Evolutionary conservation across 495 filamentous ascomycete species (phyloP).

Genomic region (Apodospora peruviana): DNA sequence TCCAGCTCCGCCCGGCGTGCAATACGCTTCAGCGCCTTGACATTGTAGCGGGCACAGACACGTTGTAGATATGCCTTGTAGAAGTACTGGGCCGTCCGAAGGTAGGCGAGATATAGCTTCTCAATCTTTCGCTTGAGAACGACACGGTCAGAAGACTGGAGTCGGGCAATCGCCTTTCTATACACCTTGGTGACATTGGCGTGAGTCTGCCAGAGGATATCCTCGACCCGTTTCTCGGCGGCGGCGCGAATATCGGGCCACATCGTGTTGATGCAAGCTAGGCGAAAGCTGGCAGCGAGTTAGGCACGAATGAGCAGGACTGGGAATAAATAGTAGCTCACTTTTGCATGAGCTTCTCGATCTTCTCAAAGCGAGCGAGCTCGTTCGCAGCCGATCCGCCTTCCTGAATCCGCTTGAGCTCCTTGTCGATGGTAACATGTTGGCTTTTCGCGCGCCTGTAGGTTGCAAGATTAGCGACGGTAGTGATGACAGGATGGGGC

Average conservation of each 20-base stretch:
- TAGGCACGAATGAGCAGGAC: too few species aligned
- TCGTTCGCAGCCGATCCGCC: constrained; percentile 43
- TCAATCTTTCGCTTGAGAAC: constrained; percentile 75
- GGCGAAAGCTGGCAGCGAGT: constrained; percentile 53
- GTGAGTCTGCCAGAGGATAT: constrained; percentile 73
- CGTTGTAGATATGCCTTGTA: constrained; percentile 81
- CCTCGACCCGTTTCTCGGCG: constrained; percentile 55
- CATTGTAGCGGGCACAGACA: constrained; percentile 65
- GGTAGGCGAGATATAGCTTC: constrained; percentile 73
- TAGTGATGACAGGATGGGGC: background rate
- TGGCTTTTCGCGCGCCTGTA: constrained; percentile 21
- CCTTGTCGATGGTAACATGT: constrained; percentile 19
- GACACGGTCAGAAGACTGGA: constrained; percentile 48
- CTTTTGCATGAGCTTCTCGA: constrained; percentile 55
- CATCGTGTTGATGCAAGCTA: constrained; percentile 63
- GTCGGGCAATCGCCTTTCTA: constrained; percentile 50
- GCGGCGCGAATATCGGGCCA: constrained; percentile 71
- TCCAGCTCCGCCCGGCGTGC: constrained; percentile 62
- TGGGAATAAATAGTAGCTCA: too few species aligned
- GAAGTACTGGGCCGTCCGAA: constrained; percentile 80
- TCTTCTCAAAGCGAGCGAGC: constrained; percentile 47
- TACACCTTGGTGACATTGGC: constrained; percentile 70
- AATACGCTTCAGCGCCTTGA: constrained; percentile 66
- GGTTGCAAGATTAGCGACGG: constrained; percentile 10
- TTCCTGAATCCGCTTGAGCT: constrained; percentile 40